Evolutionary conservation across 257 asterid species (phyloP).

Genomic region (Salvia splendens): DNA sequence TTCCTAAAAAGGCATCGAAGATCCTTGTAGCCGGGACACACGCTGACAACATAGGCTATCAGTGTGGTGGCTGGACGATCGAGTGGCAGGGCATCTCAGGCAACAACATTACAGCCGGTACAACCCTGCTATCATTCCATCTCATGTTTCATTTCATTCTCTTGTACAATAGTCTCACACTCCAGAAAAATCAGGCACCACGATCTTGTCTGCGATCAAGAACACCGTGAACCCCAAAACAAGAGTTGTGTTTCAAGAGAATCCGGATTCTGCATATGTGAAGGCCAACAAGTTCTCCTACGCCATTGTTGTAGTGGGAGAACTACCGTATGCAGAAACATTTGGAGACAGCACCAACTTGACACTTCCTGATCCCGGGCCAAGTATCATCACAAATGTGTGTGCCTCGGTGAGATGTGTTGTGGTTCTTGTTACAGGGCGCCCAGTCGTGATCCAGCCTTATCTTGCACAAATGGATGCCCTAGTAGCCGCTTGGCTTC

Average conservation of each 20-base stretch:
- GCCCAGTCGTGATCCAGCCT: conserved; percentile 54
- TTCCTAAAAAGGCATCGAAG: conserved; percentile 45
- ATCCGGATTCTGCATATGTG: conserved; percentile 34
- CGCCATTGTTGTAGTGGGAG: conserved; percentile 59
- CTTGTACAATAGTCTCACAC: not conserved
- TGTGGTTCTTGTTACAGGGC: conserved; percentile 45
- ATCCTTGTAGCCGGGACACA: conserved; percentile 57
- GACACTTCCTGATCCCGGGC: conserved; percentile 45
- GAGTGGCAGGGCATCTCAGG: conserved; percentile 57
- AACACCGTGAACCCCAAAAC: conserved; percentile 43
- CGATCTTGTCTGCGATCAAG: conserved; percentile 43
- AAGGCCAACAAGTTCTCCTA: conserved; percentile 38
- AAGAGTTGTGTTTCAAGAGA: conserved; percentile 38
- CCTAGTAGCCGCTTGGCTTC: conserved; percentile 62
- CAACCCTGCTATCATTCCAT: not conserved
- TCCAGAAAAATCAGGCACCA: conserved; percentile 40
- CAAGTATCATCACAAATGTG: conserved; percentile 37
- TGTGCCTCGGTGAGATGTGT: conserved; percentile 43
- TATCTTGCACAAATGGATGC: conserved; percentile 40
- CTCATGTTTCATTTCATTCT: not conserved
- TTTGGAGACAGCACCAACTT: conserved; percentile 46
- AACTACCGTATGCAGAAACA: conserved; percentile 52
- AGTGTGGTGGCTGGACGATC: conserved; percentile 62
- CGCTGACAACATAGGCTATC: conserved; percentile 49
- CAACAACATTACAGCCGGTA: conserved; percentile 50